Conservation (phyloP, 257 asterid genomes). For the Jaltomata sinuosa region DNA sequence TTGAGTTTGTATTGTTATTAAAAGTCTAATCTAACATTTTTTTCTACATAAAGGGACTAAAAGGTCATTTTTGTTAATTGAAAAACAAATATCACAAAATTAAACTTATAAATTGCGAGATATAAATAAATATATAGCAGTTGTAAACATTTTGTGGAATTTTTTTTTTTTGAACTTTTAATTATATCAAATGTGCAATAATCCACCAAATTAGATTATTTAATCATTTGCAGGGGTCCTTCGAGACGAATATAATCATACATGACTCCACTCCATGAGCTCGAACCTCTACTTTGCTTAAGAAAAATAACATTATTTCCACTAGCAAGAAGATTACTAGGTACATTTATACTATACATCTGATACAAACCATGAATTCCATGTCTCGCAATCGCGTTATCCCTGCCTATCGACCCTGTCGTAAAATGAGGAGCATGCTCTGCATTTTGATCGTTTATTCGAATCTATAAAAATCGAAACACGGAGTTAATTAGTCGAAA, state of each 20-base stretch:
- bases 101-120: too few relatives aligned
- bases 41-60: too few relatives aligned
- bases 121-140: background rate
- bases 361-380: slow-evolving; percentile 43
- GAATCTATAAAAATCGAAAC: slow-evolving; percentile 19
- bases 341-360: slow-evolving; percentile 15
- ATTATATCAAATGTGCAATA: background rate
- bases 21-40: too few relatives aligned
- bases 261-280: slow-evolving; percentile 30
- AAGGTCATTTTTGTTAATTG: too few relatives aligned
- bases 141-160: background rate
- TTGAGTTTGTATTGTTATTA: too few relatives aligned
- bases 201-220: background rate
- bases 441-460: slow-evolving; percentile 16
- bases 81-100: too few relatives aligned
- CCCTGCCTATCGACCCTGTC: slow-evolving; percentile 37
- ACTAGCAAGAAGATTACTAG: slow-evolving; percentile 7
- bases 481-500: background rate
- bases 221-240: slow-evolving; percentile 3
- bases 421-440: slow-evolving; percentile 4
- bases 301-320: slow-evolving; percentile 38
- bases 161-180: background rate
- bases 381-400: slow-evolving; percentile 55
- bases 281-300: slow-evolving; percentile 13
- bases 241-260: slow-evolving; percentile 46